Evolutionary conservation across 305 asterid species (phyloP).

Genomic region (Rubia tinctorum): DNA sequence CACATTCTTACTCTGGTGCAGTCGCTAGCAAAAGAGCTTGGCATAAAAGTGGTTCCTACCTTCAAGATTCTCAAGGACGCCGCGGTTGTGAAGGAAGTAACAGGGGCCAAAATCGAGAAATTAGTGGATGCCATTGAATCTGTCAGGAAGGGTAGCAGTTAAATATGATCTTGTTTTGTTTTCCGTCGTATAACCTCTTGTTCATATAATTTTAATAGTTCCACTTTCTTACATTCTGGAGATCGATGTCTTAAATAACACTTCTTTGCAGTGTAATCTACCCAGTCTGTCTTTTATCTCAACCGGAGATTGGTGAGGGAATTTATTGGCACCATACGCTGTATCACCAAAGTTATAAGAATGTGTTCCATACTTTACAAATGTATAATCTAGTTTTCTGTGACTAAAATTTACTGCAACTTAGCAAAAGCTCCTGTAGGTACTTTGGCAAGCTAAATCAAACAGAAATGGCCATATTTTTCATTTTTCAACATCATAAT

Average conservation of each 20-base stretch:
- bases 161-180: background rate
- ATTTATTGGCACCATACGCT: too few species aligned
- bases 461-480: too few species aligned
- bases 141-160: constrained; percentile 38
- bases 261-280: background rate
- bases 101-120: constrained; percentile 80
- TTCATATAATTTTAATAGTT: constrained; percentile 16
- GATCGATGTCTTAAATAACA: background rate
- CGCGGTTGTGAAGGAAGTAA: constrained; percentile 77
- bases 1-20: constrained; percentile 26
- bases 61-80: constrained; percentile 75
- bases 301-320: too few species aligned
- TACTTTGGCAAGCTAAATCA: too few species aligned
- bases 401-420: too few species aligned
- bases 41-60: constrained; percentile 93
- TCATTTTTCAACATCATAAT: too few species aligned
- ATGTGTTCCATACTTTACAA: too few species aligned
- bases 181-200: constrained; percentile 9
- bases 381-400: too few species aligned
- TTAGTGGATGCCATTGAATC: constrained; percentile 63
- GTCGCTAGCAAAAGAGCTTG: constrained; percentile 89
- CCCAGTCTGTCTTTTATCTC: background rate
- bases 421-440: too few species aligned
- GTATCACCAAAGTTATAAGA: too few species aligned
- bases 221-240: background rate